Evolutionary conservation across 2,329 filamentous ascomycete genomes (phyloP).

Genomic region (Coniochaeta prunicola): DNA sequence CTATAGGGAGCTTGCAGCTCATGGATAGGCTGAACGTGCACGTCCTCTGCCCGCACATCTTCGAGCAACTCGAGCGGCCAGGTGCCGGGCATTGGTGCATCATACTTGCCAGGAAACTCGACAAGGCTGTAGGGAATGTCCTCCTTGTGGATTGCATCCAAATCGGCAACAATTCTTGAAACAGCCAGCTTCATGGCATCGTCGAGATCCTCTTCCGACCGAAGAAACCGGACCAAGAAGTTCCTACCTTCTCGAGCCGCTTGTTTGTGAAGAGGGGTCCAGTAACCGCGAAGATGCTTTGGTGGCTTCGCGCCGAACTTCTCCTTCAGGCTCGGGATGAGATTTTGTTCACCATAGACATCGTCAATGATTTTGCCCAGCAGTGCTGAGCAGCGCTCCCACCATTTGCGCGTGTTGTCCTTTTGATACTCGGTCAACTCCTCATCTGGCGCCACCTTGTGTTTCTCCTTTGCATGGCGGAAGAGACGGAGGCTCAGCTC

Average conservation of each 20-base stretch:
- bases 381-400: neutral
- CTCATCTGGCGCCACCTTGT: neutral
- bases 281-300: conserved; percentile 5
- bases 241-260: conserved; percentile 9
- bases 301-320: neutral
- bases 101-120: conserved; percentile 6
- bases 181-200: conserved; percentile 10
- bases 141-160: conserved; percentile 23
- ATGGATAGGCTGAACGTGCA: conserved; percentile 10
- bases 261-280: conserved; percentile 5
- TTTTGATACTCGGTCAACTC: neutral
- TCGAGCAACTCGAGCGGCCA: conserved; percentile 16
- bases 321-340: neutral
- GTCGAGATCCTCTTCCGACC: conserved; percentile 8
- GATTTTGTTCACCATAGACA: neutral
- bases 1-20: conserved; percentile 11
- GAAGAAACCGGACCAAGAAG: conserved; percentile 16
- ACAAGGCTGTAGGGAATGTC: conserved; percentile 23
- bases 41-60: conserved; percentile 13
- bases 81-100: conserved; percentile 14
- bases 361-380: neutral
- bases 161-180: conserved; percentile 22
- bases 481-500: neutral
- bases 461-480: neutral
- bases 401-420: neutral